Evolutionary conservation across 495 filamentous ascomycete genomes (phyloP).

Genomic region (Aspergillus diversus): DNA sequence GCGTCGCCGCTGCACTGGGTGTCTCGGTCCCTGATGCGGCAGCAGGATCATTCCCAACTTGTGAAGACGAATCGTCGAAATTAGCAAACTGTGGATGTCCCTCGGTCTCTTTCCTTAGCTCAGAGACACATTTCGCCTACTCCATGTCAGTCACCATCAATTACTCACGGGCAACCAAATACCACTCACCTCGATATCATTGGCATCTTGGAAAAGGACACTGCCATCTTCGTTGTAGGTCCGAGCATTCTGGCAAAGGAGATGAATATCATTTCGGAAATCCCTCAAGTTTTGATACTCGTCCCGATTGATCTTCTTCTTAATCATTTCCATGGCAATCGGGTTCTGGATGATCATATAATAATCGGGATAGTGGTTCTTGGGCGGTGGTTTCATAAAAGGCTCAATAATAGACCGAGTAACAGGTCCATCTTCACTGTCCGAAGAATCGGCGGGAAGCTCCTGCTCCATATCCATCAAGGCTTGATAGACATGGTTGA

Average conservation of each 20-base stretch:
- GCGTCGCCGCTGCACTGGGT: constrained; percentile 60
- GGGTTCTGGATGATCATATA: constrained; percentile 89
- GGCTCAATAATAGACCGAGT: constrained; percentile 87
- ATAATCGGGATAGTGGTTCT: constrained; percentile 86
- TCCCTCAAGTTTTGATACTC: constrained; percentile 82
- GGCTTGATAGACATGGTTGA: constrained; percentile 73
- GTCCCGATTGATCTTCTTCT: constrained; percentile 89
- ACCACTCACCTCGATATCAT: constrained; percentile 81
- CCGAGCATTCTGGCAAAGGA: constrained; percentile 86
- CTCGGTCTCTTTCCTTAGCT: constrained; percentile 70
- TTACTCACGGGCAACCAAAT: constrained; percentile 2
- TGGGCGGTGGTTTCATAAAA: constrained; percentile 89
- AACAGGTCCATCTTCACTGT: constrained; percentile 61
- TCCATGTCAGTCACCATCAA: constrained; percentile 35
- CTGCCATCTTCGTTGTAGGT: constrained; percentile 96
- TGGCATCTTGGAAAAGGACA: constrained; percentile 87
- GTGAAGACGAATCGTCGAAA: constrained; percentile 60
- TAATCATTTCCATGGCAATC: constrained; percentile 91
- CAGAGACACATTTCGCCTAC: constrained; percentile 68
- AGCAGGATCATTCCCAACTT: constrained; percentile 59
- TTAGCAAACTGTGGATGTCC: constrained; percentile 73
- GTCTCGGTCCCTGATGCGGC: constrained; percentile 71
- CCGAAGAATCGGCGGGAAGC: constrained; percentile 59
- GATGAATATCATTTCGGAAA: constrained; percentile 78
- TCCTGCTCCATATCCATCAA: constrained; percentile 77